phyloP scores from a whole-genome alignment of 805 yeast species.

The Clavispora fructus region DNA sequence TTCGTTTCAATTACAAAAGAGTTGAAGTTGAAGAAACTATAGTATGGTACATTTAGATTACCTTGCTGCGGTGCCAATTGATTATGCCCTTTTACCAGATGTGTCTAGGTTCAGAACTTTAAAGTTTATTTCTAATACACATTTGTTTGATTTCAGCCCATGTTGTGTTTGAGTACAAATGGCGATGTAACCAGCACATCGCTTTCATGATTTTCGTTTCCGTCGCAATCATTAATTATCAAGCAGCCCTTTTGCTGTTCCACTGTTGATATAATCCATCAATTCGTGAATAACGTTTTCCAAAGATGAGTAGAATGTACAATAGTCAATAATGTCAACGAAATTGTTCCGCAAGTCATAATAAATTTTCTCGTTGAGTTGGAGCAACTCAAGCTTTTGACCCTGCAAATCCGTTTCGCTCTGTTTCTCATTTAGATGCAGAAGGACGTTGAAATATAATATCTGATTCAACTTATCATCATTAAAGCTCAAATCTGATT shows the following conservation, averaged over 20 bases:
- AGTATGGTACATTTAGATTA: not conserved
- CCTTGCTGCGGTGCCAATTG: not conserved
- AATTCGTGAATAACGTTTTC: slow-evolving; percentile 36
- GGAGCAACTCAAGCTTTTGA: slow-evolving; percentile 23
- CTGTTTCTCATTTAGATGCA: slow-evolving; percentile 1
- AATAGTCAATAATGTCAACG: slow-evolving; percentile 41
- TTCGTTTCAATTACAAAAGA: not conserved
- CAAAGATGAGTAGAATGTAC: slow-evolving; percentile 38
- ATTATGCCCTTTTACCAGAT: not conserved
- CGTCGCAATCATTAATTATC: not conserved
- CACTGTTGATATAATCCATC: slow-evolving; percentile 30
- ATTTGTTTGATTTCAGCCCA: not conserved
- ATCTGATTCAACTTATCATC: not conserved
- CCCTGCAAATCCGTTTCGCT: slow-evolving; percentile 9
- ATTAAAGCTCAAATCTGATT: not conserved
- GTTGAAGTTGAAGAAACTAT: not conserved
- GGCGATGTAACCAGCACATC: not conserved
- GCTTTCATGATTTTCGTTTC: not conserved
- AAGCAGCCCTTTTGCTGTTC: not conserved
- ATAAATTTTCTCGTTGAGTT: slow-evolving; percentile 33
- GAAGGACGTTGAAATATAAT: slow-evolving; percentile 1
- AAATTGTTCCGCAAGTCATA: slow-evolving; percentile 39
- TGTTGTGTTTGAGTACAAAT: not conserved
- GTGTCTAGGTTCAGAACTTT: not conserved
- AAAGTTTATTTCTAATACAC: not conserved